Conservation (phyloP, 2,329 filamentous ascomycete genomes). For the Ophiostoma triangulosporum region DNA sequence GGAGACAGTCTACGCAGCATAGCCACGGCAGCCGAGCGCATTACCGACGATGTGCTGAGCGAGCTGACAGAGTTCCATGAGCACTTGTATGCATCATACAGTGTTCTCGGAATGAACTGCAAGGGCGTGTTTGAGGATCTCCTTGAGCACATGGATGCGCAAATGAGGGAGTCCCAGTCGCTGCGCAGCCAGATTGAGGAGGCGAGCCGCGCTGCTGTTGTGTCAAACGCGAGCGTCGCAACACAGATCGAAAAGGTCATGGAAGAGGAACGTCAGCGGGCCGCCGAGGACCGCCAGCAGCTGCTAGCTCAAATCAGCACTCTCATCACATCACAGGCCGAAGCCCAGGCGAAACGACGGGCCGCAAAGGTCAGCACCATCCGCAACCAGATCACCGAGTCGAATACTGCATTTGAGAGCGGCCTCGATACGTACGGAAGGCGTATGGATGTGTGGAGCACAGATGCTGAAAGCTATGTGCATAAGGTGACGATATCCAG, state of each 20-base stretch:
- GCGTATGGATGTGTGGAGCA: constrained; percentile 62
- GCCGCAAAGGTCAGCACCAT: constrained; percentile 48
- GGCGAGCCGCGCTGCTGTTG: constrained; percentile 54
- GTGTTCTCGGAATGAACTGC: constrained; percentile 4
- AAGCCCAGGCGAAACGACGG: constrained; percentile 60
- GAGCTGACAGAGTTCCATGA: constrained; percentile 77
- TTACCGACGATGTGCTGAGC: constrained; percentile 75
- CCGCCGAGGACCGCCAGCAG: constrained; percentile 58
- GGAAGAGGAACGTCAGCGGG: constrained; percentile 61
- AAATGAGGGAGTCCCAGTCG: constrained; percentile 62
- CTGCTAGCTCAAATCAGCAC: constrained; percentile 63
- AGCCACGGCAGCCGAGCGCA: constrained; percentile 71
- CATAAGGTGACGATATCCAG: constrained; percentile 59
- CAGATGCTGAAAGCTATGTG: constrained; percentile 54
- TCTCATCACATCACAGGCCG: constrained; percentile 63
- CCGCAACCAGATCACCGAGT: constrained; percentile 49
- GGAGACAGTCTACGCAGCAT: constrained; percentile 74
- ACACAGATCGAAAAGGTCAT: constrained; percentile 54
- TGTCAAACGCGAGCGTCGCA: constrained; percentile 55
- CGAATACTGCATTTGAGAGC: constrained; percentile 50
- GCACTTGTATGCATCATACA: constrained; percentile 20
- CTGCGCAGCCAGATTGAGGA: constrained; percentile 59
- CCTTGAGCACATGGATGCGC: constrained; percentile 57
- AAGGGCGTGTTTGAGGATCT: constrained; percentile 63
- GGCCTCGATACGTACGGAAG: constrained; percentile 52